Percentiles rank a stretch among this genome's conserved stretches.
phyloP scores from a whole-genome alignment of 2,329 filamentous ascomycete genomes.

The Monilinia vaccinii-corymbosi region DNA sequence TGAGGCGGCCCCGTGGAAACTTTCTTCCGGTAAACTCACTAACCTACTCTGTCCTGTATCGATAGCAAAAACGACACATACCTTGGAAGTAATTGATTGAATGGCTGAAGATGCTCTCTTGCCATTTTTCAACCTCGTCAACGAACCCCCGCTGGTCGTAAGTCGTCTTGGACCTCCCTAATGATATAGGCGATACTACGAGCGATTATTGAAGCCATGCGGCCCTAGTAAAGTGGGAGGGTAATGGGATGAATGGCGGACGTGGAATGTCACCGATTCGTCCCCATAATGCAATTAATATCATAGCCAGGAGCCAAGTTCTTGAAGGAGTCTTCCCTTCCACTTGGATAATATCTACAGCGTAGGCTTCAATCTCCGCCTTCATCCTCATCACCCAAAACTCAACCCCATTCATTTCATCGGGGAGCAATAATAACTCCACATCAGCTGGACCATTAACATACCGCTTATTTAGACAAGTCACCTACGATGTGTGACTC shows the following conservation, averaged over 20 bases:
- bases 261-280: not conserved
- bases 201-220: not conserved
- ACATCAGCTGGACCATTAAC: constrained; percentile 5
- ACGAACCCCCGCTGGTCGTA: too few relatives aligned
- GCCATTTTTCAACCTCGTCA: too few relatives aligned
- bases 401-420: not conserved
- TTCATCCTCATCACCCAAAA: too few relatives aligned
- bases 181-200: constrained; percentile 2
- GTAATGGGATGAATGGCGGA: not conserved
- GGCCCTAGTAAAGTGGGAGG: not conserved
- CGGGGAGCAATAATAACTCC: not conserved
- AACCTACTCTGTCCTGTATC: too few relatives aligned
- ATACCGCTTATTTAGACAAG: not conserved
- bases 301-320: not conserved
- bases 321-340: not conserved
- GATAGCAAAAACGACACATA: too few relatives aligned
- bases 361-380: too few relatives aligned
- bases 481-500: not conserved
- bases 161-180: not conserved
- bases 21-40: not conserved
- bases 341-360: too few relatives aligned
- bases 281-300: not conserved
- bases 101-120: not conserved
- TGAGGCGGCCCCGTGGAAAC: not conserved
- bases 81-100: not conserved